Evolutionary conservation across 2,329 filamentous ascomycete species (phyloP), one percentile per base, ranked within the genome.

Genomic region (Thielaviopsis musarum): DNA sequence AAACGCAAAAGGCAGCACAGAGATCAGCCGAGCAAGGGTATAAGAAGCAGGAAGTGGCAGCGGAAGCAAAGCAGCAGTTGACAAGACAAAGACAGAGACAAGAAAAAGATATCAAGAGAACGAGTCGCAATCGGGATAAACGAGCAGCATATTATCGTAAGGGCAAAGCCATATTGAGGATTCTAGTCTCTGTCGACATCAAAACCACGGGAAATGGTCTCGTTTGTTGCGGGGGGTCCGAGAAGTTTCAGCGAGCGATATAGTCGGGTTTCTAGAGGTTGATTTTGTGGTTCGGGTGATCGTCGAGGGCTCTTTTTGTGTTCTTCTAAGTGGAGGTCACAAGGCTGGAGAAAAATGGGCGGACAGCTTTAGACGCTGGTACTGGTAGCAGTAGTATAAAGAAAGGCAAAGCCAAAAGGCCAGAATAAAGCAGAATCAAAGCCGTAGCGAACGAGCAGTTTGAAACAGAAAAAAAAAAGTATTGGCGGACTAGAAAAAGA

Each of bases 41-140:
- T 7, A 45, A 45, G 38, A 45, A n/a, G 17, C 12, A 45, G 15
- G 15, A 17, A 45, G 38, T 45, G 10, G 38, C 10, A 45, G 38
- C n/a, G 17, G 15, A 38, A 59, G 22, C n/a, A 24, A 17, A 52
- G 41, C 41, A 7, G n/a, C 13, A 59, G 21, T n/a, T 24, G n/a
- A 54, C 21, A 54, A 19, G 49, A 10, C 41, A 22, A n/a, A 54
- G 56, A 63, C 61, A 62, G 62, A 60, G 63, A 64, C 52, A 64
- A 64, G 62, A 65, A 63, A 59, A 64, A 49, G 58, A 54, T 66
- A 65, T 62, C 60, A 49, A 63, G 54, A 54, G 49, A 57, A 24
- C 12, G 22, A 28, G 22, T 54, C n/a, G 41, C 54, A 26, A 54
- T 56, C 49, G 28, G 30, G 45, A 49, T 22, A 52, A 56, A 54